A percentile compares a stretch with the other conserved stretches of the same genome.
Evolutionary conservation across 1,284 basidiomycete species (phyloP).

Genomic region (Xerocomus minutiporus): DNA sequence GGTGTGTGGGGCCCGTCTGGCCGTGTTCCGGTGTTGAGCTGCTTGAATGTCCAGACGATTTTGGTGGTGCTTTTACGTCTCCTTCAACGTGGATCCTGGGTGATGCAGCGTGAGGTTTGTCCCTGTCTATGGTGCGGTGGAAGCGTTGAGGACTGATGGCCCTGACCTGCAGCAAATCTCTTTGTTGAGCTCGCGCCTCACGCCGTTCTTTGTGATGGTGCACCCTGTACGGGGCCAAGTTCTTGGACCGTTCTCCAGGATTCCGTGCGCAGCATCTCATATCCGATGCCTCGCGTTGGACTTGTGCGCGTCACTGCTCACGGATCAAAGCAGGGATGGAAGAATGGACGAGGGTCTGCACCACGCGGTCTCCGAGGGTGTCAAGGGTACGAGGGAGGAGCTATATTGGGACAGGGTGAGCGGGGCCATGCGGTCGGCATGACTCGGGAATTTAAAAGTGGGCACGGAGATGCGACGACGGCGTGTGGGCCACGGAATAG

Average conservation of each 20-base stretch:
- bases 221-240: slow-evolving; percentile 69
- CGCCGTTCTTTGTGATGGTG: slow-evolving; percentile 72
- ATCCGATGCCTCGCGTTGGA: slow-evolving; percentile 48
- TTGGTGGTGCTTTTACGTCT: slow-evolving; percentile 60
- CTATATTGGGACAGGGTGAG: slow-evolving; percentile 28
- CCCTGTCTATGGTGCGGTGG: slow-evolving; percentile 7
- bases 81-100: slow-evolving; percentile 49
- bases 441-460: slow-evolving; percentile 1
- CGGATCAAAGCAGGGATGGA: slow-evolving; percentile 14
- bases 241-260: slow-evolving; percentile 68
- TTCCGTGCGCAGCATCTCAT: slow-evolving; percentile 37
- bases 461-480: slow-evolving; percentile 5
- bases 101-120: slow-evolving; percentile 43
- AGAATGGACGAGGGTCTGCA: slow-evolving; percentile 12
- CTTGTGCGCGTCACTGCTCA: slow-evolving; percentile 36
- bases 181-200: slow-evolving; percentile 52
- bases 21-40: slow-evolving; percentile 6
- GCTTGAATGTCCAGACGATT: slow-evolving; percentile 43
- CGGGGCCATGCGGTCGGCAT: slow-evolving; percentile 11
- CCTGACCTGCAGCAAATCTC: slow-evolving; percentile 22
- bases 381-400: slow-evolving; percentile 28
- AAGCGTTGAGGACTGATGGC: slow-evolving; percentile 14
- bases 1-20: slow-evolving; percentile 36
- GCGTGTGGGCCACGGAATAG: slow-evolving; percentile 2
- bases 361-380: slow-evolving; percentile 26